Base-by-base conservation (phyloP, 2,329 filamentous ascomycete genomes). In the Xylaria sp. region DNA sequence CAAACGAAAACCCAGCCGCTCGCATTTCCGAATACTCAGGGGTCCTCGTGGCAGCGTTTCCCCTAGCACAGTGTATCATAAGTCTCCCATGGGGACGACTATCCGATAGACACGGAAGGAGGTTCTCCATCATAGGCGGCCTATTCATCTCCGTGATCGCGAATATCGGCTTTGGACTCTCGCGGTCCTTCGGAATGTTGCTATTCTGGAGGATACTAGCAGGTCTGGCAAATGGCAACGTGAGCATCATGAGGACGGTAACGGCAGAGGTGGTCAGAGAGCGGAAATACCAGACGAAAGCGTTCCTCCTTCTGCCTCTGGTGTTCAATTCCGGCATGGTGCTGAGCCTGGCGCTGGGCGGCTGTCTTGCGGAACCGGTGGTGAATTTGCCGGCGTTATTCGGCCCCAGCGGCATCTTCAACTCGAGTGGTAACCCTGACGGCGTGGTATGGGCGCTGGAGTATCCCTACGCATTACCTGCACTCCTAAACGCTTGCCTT, bases 191-290 rank as follows among this genome's bases (percentile, higher is more conserved):
- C 72, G 80, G 78, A 1, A 87, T 88, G 0, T 82, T 91, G 12
- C 78, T 88, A 48, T 90, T 90, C 76, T 84, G 81, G 74, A 81
- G 91, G 6, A 85, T 84, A 32, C 71, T 93, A 6, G 90, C 89
- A 1, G 91, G 91, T 0, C 81, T 87, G 12, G 78, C 92, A 58
- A 93, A 93, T 77, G 91, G 91, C 1, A 93, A 93, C 75, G 86
- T 92, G 1, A 91, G 91, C 0, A 90, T 93, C 2, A 91, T 93
- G 89, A 83, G 91, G 69, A 92, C 90, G 5, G 91, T 93, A 86
- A 91, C 93, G 54, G 86, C 87, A 1, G 91, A 93, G 78, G 90
- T 92, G 40, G 88, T 93, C 44, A 84, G 85, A 59, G 91, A 92
- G 79, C 92, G 91, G 79, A 91, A 87, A 82, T 91, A 78, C 69